Percentiles rank a stretch among this genome's conserved stretches.
Conservation (phyloP, 2,329 filamentous ascomycete species). For the Penicillium nordicum region DNA sequence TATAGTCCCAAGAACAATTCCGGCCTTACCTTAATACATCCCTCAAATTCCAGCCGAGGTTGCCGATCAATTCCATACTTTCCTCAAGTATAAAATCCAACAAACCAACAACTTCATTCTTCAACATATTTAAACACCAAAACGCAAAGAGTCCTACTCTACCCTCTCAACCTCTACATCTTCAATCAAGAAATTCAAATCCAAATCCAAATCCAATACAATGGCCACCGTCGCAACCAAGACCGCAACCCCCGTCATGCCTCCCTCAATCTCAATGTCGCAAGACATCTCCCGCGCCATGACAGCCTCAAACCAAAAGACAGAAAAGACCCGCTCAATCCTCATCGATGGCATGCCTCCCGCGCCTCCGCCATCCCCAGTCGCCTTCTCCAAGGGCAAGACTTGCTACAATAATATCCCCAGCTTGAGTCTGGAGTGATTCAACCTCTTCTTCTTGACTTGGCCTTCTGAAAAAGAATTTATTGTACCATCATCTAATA, state of each 20-base stretch:
- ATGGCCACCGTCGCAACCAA: constrained; percentile 13
- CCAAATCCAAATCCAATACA: not conserved
- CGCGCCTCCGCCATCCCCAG: constrained; percentile 21
- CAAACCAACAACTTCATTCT: not conserved
- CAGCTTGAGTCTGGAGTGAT: constrained; percentile 21
- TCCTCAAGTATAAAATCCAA: not conserved
- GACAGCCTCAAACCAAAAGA: constrained; percentile 34
- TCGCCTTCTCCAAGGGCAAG: constrained; percentile 18
- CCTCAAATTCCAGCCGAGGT: constrained; percentile 5
- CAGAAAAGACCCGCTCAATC: constrained; percentile 20
- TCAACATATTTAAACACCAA: not conserved
- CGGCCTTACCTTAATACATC: not conserved
- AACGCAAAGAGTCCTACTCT: not conserved
- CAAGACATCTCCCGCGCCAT: constrained; percentile 41
- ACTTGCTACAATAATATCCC: constrained; percentile 17
- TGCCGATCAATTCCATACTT: not conserved
- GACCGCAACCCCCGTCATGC: constrained; percentile 22
- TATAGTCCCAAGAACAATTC: not conserved
- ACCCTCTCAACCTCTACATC: not conserved
- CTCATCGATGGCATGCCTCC: constrained; percentile 27
- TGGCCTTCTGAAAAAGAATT: not conserved
- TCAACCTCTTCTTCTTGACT: not conserved
- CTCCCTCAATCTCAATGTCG: constrained; percentile 25
- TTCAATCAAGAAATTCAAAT: not conserved
- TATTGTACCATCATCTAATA: constrained; percentile 2